Percentiles rank a stretch among this genome's conserved stretches.
These are phyloP conservation scores for Nemania serpens DNA, from an alignment of 2,329 filamentous ascomycete species.

Conservation along the genomic window DNA sequence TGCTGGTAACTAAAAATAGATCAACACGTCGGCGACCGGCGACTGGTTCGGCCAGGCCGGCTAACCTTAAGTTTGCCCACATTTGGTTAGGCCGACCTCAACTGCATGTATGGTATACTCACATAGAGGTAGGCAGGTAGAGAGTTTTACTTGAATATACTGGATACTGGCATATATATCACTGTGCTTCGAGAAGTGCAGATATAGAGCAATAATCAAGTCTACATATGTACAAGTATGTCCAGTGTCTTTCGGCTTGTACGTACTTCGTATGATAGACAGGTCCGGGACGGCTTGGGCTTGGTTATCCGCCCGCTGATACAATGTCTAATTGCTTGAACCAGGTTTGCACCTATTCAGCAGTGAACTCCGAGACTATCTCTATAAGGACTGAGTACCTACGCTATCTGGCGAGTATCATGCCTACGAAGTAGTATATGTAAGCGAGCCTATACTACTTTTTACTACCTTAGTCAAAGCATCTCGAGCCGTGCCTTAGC, in stretches of 20 bases:
- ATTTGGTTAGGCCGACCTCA: not conserved
- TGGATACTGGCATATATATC: not conserved
- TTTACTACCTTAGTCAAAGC: too few relatives aligned
- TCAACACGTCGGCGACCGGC: constrained; percentile 13
- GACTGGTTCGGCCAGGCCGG: constrained; percentile 1
- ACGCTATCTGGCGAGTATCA: too few relatives aligned
- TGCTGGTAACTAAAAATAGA: constrained; percentile 31
- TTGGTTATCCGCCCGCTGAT: not conserved
- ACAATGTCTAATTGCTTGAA: not conserved
- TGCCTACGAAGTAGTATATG: too few relatives aligned
- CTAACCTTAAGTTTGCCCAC: not conserved
- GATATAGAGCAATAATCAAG: too few relatives aligned
- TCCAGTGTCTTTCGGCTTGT: too few relatives aligned
- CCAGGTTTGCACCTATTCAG: not conserved
- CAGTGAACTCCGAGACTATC: not conserved
- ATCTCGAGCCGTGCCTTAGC: too few relatives aligned
- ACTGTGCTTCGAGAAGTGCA: not conserved
- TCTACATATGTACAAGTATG: too few relatives aligned
- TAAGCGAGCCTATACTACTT: too few relatives aligned
- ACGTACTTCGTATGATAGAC: too few relatives aligned
- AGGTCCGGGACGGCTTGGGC: too few relatives aligned
- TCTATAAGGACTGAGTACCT: not conserved
- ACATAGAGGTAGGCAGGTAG: too few relatives aligned
- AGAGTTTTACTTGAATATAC: not conserved
- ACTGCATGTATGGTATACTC: too few relatives aligned